A percentile compares a stretch with the other conserved stretches of the same genome.
Conservation (phyloP, 73 alveolate genomes). For the Blepharisma japonicum region DNA sequence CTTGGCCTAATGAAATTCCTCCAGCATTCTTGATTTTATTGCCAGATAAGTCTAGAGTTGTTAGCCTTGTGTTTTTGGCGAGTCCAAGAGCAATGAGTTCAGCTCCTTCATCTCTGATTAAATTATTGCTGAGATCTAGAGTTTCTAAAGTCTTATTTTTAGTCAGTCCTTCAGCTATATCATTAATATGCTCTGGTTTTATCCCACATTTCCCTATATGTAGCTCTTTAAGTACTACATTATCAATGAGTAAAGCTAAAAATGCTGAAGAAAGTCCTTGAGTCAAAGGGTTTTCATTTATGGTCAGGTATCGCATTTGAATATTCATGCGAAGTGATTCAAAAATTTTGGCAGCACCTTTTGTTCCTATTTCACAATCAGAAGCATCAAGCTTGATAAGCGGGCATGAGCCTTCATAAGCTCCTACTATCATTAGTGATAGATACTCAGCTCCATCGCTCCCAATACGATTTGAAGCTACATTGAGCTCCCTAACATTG, state of each 20-base stretch:
- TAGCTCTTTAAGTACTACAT: background rate
- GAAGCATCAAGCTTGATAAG: background rate
- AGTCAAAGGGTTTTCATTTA: background rate
- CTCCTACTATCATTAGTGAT: background rate
- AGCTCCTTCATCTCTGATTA: slow-evolving; percentile 21
- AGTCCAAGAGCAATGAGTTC: background rate
- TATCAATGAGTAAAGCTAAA: background rate
- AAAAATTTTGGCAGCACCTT: slow-evolving; percentile 16
- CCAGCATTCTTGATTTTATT: background rate
- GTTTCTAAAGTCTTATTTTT: background rate
- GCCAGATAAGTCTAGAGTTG: background rate
- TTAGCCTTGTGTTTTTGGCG: background rate
- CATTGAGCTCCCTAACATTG: background rate
- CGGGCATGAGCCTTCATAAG: background rate
- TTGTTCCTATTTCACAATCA: background rate
- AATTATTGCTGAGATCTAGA: background rate
- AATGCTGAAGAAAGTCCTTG: background rate
- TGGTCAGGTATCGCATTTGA: background rate
- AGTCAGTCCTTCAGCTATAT: background rate
- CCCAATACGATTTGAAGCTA: background rate
- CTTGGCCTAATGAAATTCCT: background rate
- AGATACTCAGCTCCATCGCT: background rate
- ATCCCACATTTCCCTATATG: background rate
- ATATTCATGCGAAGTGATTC: background rate
- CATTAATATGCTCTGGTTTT: background rate